phyloP scores from a whole-genome alignment of 2,329 filamentous ascomycete species.

The Davidsoniella australis region DNA sequence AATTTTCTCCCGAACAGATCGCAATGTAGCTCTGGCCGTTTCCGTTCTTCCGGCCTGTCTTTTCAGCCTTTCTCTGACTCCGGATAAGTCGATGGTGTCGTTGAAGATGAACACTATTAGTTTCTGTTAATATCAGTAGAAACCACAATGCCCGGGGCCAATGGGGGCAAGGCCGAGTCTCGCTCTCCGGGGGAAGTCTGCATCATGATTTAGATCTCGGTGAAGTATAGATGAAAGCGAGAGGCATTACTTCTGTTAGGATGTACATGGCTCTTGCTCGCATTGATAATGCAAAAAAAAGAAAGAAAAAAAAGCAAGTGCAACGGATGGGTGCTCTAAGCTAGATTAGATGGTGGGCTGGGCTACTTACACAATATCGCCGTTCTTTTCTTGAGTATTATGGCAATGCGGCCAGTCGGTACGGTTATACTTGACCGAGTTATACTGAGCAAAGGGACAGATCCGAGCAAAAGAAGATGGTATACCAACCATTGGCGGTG shows the following conservation, averaged over 20 bases:
- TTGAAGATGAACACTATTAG: slow-evolving; percentile 9
- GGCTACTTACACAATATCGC: slow-evolving; percentile 12
- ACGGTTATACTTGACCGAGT: slow-evolving; percentile 7
- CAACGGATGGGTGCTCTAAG: not conserved
- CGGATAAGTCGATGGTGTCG: slow-evolving; percentile 12
- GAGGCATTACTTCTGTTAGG: not conserved
- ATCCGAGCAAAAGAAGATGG: slow-evolving; percentile 1
- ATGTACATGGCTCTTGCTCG: not conserved
- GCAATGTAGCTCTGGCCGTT: slow-evolving; percentile 12
- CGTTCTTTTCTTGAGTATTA: slow-evolving; percentile 11
- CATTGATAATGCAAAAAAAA: no score
- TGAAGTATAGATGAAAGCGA: not conserved
- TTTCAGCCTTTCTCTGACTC: slow-evolving; percentile 10
- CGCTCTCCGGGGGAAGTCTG: not conserved
- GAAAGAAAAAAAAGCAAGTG: no score
- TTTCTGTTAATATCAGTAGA: not conserved
- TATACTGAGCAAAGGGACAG: slow-evolving; percentile 11
- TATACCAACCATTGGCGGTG: no score
- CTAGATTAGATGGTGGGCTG: not conserved
- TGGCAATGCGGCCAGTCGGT: slow-evolving; percentile 10
- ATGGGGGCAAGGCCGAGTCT: not conserved
- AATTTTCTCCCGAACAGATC: slow-evolving; percentile 11
- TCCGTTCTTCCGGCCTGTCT: slow-evolving; percentile 10
- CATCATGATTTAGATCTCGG: not conserved
- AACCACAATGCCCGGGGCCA: not conserved